Conservation (phyloP, 2,329 filamentous ascomycete genomes). For the Colletotrichum echinochloae region DNA sequence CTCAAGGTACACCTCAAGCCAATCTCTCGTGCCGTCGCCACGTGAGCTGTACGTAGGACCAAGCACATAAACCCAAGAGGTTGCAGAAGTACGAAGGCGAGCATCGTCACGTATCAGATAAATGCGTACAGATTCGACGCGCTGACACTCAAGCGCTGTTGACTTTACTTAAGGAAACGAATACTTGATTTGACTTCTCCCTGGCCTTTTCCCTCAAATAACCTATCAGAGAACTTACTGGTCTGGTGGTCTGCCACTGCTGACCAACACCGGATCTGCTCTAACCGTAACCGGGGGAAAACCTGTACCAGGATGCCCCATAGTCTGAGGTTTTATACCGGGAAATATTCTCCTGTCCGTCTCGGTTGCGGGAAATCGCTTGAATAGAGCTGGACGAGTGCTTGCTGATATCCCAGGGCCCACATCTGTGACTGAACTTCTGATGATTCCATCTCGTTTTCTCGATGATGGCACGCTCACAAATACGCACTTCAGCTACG, state of each 20-base stretch:
- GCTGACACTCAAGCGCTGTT: not conserved
- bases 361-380: not conserved
- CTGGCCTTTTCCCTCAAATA: not conserved
- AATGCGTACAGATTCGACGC: not conserved
- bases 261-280: not conserved
- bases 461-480: no score
- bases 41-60: not conserved
- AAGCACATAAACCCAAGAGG: not conserved
- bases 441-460: not conserved
- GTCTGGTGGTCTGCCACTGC: no score
- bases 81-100: not conserved
- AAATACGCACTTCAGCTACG: no score
- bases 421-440: not conserved
- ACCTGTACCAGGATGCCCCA: not conserved
- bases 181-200: no score
- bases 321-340: not conserved
- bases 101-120: not conserved
- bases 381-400: not conserved
- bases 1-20: not conserved
- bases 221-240: not conserved
- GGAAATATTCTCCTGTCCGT: slow-evolving; percentile 3
- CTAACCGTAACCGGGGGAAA: not conserved
- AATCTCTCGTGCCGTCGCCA: not conserved
- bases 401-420: slow-evolving; percentile 40
- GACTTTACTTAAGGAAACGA: not conserved